A percentile compares a stretch with the other conserved stretches of the same genome.
phyloP scores from a whole-genome alignment of 805 yeast species.

The Barnettozyma wickerhamii region DNA sequence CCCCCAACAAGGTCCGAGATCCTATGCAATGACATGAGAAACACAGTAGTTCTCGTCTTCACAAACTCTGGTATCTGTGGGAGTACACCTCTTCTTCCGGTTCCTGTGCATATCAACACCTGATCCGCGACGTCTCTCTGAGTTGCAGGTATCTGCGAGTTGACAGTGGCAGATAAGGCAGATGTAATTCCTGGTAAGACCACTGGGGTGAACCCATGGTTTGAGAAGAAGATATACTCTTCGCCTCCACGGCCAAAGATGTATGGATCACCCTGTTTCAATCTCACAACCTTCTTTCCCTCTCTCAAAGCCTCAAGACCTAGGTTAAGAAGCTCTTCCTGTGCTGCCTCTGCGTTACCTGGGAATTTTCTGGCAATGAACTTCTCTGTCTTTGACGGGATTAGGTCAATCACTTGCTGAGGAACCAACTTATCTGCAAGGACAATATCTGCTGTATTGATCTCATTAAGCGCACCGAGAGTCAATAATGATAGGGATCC shows the following conservation, averaged over 20 bases:
- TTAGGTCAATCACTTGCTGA: conserved; percentile 72
- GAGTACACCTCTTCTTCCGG: conserved; percentile 81
- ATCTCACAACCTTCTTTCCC: conserved; percentile 78
- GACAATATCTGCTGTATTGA: conserved; percentile 75
- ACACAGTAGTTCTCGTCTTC: conserved; percentile 72
- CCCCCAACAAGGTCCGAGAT: conserved; percentile 45
- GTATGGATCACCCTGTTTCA: conserved; percentile 96
- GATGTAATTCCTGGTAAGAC: conserved; percentile 90
- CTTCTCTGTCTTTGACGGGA: conserved; percentile 70
- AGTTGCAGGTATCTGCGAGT: conserved; percentile 83
- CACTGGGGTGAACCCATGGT: conserved; percentile 63
- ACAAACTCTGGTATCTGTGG: conserved; percentile 78
- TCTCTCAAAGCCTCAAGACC: conserved; percentile 61
- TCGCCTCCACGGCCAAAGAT: conserved; percentile 97
- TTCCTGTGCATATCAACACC: conserved; percentile 89
- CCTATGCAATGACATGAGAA: conserved; percentile 87
- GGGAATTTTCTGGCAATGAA: conserved; percentile 94
- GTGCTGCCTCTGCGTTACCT: conserved; percentile 94
- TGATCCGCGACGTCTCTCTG: conserved; percentile 92
- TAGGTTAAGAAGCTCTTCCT: conserved; percentile 69
- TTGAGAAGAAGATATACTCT: conserved; percentile 65
- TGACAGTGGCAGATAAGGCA: conserved; percentile 82
- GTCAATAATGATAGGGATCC: conserved; percentile 83
- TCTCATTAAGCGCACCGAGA: conserved; percentile 77
- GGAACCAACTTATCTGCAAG: conserved; percentile 93